Base-by-base conservation (phyloP, 1,284 basidiomycete genomes). In the Austroboletus niveus region DNA sequence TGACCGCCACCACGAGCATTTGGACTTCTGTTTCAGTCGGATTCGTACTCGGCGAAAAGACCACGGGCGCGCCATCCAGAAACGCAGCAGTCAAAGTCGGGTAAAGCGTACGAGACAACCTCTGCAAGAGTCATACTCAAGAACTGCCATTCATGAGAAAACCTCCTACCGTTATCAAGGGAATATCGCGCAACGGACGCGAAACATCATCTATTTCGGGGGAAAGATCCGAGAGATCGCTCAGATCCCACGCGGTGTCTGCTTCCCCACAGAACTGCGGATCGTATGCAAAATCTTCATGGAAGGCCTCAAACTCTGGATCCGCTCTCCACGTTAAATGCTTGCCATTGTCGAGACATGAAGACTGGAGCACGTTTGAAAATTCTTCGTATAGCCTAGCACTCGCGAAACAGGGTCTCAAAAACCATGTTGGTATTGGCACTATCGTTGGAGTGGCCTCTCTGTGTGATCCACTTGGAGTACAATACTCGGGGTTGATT, bases 11-110 rank as follows among this genome's bases (percentile, higher is more conserved):
- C 8, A 78, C 57, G 17, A 94, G 77, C 43, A 89, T 77, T 45
- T 82, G 78, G 11, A 87, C 66, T 52, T 92, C 84, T 1, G 75
- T 76, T 52, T 85, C 84, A 9, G 80, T 69, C 3, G 80, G 77
- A 29, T 65, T 73, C 22, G 70, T 70, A 53, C 77, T 77, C 0
- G 85, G 86, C 8, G 84, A 79, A 69, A 95, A 94, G 3, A 89
- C 89, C 9, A 80, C 66, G 2, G 94, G 90, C 2, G 92, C 91
- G 55, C 82, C 82, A 67, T 97, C 94, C 22, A 97, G 78, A 67
- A 93, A 92, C 1, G 88, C 87, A 7, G 91, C 84, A 2, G 91
- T 74, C 6, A 97, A 72, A 4, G 85, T 86, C 1, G 90, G 77
- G 60, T 93, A 81, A 15, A 97, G 70, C 8, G 85, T 81, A 36